phyloP scores from a whole-genome alignment of 2,329 filamentous ascomycete species.

The Elsinoe ampelina region DNA sequence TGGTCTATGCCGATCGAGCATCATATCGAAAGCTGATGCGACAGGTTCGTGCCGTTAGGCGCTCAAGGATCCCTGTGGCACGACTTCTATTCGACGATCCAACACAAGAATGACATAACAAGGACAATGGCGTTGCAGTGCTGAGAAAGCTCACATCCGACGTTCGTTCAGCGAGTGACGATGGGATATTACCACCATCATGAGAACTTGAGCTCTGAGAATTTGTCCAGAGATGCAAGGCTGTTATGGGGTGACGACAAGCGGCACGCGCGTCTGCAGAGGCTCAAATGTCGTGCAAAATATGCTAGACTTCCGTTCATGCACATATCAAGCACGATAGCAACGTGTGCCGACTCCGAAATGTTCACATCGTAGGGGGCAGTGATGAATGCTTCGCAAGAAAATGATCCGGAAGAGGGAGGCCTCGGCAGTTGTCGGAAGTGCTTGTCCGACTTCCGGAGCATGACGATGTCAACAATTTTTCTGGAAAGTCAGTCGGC shows the following conservation, averaged over 20 bases:
- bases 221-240: background rate
- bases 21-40: background rate
- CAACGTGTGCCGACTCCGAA: background rate
- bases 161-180: too few species aligned
- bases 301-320: too few species aligned
- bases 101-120: too few species aligned
- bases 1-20: background rate
- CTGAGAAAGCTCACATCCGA: too few species aligned
- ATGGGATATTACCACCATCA: too few species aligned
- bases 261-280: background rate
- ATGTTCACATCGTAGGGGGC: background rate
- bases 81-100: background rate
- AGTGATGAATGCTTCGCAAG: background rate
- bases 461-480: slow-evolving; percentile 13
- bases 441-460: background rate
- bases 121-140: too few species aligned
- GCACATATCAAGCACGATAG: background rate
- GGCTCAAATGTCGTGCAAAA: too few species aligned
- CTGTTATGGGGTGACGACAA: background rate
- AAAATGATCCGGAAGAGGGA: background rate
- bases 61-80: too few species aligned
- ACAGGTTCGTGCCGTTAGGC: background rate
- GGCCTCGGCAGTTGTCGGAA: slow-evolving; percentile 8
- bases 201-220: too few species aligned
- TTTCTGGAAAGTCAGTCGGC: background rate